phyloP scores from a whole-genome alignment of 257 asterid species.

The Galeopsis tetrahit region DNA sequence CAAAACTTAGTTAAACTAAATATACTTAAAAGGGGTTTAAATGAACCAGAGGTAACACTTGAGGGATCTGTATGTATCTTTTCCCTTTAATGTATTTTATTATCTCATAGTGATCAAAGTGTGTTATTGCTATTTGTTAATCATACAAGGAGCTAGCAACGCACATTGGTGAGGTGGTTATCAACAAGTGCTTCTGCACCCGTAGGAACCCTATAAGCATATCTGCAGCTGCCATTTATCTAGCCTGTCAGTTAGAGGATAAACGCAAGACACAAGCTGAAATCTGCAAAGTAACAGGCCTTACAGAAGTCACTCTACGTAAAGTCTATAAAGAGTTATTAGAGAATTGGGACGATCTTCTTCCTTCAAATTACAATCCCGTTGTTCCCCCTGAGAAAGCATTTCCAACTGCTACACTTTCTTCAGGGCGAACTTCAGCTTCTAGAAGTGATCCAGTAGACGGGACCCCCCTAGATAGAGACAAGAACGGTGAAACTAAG shows the following conservation, averaged over 20 bases:
- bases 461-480: slow-evolving; percentile 50
- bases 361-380: slow-evolving; percentile 86
- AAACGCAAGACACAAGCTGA: slow-evolving; percentile 98
- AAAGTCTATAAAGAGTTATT: slow-evolving; percentile 93
- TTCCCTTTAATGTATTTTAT: not conserved
- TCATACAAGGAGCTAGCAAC: slow-evolving; percentile 89
- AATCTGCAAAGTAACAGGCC: slow-evolving; percentile 97
- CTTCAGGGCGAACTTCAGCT: slow-evolving; percentile 65
- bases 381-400: slow-evolving; percentile 98
- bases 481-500: slow-evolving; percentile 50
- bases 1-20: too few species aligned
- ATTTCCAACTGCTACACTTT: slow-evolving; percentile 78
- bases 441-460: slow-evolving; percentile 65
- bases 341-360: slow-evolving; percentile 96
- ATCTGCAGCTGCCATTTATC: slow-evolving; percentile 95
- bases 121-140: not conserved
- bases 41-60: too few species aligned
- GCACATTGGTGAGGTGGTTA: slow-evolving; percentile 95
- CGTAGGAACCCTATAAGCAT: slow-evolving; percentile 97
- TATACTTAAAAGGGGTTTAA: too few species aligned
- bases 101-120: not conserved
- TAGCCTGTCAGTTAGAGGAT: slow-evolving; percentile 97
- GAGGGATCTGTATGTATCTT: too few species aligned
- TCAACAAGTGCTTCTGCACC: slow-evolving; percentile 97
- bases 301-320: slow-evolving; percentile 94